Evolutionary conservation across 768 basidiomycete genomes (phyloP), one percentile per base, ranked within the genome.

Genomic region (Jaapia argillacea): DNA sequence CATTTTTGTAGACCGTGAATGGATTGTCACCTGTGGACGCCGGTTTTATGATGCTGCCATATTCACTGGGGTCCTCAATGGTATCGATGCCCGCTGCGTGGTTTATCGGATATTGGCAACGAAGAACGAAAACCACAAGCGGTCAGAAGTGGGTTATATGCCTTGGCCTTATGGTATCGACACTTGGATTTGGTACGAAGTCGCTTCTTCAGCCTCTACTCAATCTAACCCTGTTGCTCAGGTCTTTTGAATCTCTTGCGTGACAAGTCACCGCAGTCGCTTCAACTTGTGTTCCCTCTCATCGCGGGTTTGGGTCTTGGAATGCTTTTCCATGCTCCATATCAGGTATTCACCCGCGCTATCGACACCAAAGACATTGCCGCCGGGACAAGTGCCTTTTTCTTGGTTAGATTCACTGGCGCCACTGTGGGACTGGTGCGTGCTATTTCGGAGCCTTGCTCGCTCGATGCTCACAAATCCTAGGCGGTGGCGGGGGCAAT

Each of bases 51-150:
- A 70, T 87, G 61, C 69, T 91, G 44, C 85, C 88, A 7, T 90
- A 88, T 65, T 85, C 88, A 40, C 74, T 90, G 41, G 88, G 86
- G 41, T 83, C 87, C 25, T 87, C 87, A 20, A 57, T 90, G 45
- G 81, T 87, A 35, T 89, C 88, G 7, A 79, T 91, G 69, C 85
- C 87, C 20, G 81, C 74, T 27, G 85, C 88, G n/a, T 85, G 84
- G 84, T 71, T 84, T 51, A 84, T 89, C 51, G 76, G 71, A 38
- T 77, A 73, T 48, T 75, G 71, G 69, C 81, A 85, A 59, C 65
- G 58, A 48, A 69, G 65, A 45, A 75, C 67, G 13, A 58, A 64
- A 16, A 70, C 79, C 52, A 82, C 76, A 13, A 68, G 66, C 37
- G 80, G 76, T 40, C 82, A 84, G 59, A 84, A 81, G 57, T 64